Evolutionary conservation across 331 rosid genomes (phyloP).

Genomic region (Prunus yedoensis): DNA sequence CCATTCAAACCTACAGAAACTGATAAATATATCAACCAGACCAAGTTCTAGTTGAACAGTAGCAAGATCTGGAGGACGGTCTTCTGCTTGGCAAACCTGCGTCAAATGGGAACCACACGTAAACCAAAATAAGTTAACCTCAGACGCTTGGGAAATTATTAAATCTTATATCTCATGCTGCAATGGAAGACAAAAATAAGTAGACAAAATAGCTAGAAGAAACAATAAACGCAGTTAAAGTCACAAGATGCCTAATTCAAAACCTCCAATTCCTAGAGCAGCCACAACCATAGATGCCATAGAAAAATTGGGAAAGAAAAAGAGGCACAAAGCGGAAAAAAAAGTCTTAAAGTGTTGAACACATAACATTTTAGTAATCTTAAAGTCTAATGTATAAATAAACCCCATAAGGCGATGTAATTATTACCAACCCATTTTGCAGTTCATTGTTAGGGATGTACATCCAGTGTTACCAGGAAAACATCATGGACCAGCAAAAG

Average conservation of each 20-base stretch:
- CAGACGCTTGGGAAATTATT: neutral
- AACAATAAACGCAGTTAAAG: neutral
- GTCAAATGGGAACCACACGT: neutral
- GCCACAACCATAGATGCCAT: too few species aligned
- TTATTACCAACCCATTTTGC: too few species aligned
- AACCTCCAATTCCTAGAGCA: too few species aligned
- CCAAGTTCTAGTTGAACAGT: constrained; percentile 77
- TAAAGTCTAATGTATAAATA: too few species aligned
- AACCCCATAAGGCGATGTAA: too few species aligned
- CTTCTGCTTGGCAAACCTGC: constrained; percentile 55
- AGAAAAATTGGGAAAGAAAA: neutral
- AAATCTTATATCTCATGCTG: neutral
- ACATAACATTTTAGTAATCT: neutral
- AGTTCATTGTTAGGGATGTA: neutral
- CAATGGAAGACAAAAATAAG: neutral
- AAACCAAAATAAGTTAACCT: constrained; percentile 2
- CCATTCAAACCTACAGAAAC: constrained; percentile 93
- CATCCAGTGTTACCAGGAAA: neutral
- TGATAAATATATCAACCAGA: constrained; percentile 84
- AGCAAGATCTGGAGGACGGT: constrained; percentile 48
- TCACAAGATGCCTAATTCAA: neutral
- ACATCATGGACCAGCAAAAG: neutral
- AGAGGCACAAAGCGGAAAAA: neutral
- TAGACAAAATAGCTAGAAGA: neutral
- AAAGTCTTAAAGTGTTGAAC: neutral